Base-by-base conservation (phyloP, 495 filamentous ascomycete genomes). In the Pseudomonodictys pantanalensis region DNA sequence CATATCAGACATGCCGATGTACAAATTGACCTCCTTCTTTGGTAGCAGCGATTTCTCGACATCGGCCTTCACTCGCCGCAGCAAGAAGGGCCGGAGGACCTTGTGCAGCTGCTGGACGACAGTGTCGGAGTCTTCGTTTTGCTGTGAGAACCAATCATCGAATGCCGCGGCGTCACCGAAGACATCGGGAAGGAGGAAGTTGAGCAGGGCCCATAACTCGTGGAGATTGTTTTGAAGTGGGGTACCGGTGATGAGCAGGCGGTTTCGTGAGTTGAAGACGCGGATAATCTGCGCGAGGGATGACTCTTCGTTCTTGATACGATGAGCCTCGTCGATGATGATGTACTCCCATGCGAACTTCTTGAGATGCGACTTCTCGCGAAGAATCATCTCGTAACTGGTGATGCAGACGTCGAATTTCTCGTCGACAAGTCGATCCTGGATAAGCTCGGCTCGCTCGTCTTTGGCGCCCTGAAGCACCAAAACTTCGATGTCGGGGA, bases 271-370 rank as follows among this genome's bases (percentile, higher is more conserved):
- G 74, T 92, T 91, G 79, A 99, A 97, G 26, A 97, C 76, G 56
- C 95, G 90, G 60, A 99, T 96, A 54, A 97, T 95, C 66, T 99
- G 93, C 1, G 95, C 91, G 3, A 99, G 79, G 2, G 95, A 95
- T 0, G 95, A 99, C 72, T 96, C 90, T 72, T 99, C 95, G 72
- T 99, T 99, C 76, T 99, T 99, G 78, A 99, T 97, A 20, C 95
- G 90, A 71, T 99, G 95, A 3, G 95, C 95, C 70, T 99, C 95
- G 68, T 99, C 95, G 52, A 99, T 96, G 71, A 99, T 96, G 73
- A 99, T 97, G 71, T 99, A 99, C 71, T 99, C 93, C 95, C 95
- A 99, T 0, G 95, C 91, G 69, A 97, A 95, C 72, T 97, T 97
- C 76, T 95, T 95, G 43, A 99, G 75, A 67, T 96, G 90, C 0